A percentile compares a stretch with the other conserved stretches of the same genome.
These are phyloP conservation scores for Pyricularia sp. DNA, from an alignment of 2,329 filamentous ascomycete genomes.

Conservation along the genomic window DNA sequence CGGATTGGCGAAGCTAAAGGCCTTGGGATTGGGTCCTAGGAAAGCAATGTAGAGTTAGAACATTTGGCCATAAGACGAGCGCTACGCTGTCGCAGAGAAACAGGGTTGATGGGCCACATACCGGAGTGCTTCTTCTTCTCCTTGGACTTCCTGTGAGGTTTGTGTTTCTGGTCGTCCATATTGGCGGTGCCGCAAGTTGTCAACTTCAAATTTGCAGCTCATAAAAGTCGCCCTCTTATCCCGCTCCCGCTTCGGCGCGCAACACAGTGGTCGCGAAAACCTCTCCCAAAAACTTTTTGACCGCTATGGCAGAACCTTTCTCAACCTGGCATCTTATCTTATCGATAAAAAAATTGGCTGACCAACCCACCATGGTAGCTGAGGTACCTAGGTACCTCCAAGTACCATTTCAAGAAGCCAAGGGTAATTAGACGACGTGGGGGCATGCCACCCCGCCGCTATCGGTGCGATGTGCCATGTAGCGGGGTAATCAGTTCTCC, in stretches of 20 bases:
- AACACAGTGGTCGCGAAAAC: background rate
- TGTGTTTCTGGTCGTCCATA: constrained; percentile 77
- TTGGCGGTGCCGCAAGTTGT: constrained; percentile 11
- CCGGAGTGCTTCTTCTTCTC: constrained; percentile 66
- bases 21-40: constrained; percentile 70
- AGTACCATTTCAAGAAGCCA: background rate
- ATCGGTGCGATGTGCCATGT: background rate
- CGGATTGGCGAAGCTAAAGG: constrained; percentile 73
- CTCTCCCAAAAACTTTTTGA: constrained; percentile 4
- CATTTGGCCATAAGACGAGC: background rate
- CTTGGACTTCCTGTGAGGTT: constrained; percentile 75
- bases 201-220: background rate
- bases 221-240: background rate
- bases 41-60: constrained; percentile 8
- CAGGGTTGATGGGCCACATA: constrained; percentile 13
- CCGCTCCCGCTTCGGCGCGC: background rate
- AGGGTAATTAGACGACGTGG: background rate
- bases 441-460: background rate
- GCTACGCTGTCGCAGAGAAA: constrained; percentile 18
- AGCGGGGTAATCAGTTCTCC: background rate
- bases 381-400: background rate
- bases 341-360: background rate
- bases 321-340: background rate
- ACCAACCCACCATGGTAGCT: too few relatives aligned
- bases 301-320: constrained; percentile 2